Percentiles rank a stretch among this genome's conserved stretches.
These are phyloP conservation scores for Candida odintsovae DNA, from an alignment of 805 yeast species.

Conservation along the genomic window DNA sequence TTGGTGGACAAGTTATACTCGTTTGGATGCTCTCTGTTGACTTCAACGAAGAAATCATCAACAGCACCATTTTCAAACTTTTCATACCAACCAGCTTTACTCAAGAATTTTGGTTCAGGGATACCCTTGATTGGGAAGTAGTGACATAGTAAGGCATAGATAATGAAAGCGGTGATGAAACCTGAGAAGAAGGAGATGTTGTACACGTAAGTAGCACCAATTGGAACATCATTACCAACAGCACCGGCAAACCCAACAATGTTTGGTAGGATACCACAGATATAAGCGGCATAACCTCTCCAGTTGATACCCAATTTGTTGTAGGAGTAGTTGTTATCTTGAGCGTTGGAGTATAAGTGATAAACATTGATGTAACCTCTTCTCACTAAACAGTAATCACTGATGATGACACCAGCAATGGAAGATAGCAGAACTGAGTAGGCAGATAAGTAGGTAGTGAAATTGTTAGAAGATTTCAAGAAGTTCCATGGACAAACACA, in stretches of 20 bases:
- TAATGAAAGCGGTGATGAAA: slow-evolving; percentile 48
- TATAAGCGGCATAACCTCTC: slow-evolving; percentile 78
- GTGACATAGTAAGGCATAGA: slow-evolving; percentile 48
- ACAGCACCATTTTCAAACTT: slow-evolving; percentile 7
- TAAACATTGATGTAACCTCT: slow-evolving; percentile 61
- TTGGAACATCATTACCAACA: slow-evolving; percentile 69
- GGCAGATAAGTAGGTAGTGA: slow-evolving; percentile 76
- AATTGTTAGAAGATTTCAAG: slow-evolving; percentile 59
- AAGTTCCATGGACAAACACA: slow-evolving; percentile 83
- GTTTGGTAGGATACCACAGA: slow-evolving; percentile 77
- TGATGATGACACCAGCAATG: slow-evolving; percentile 69
- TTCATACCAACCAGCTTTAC: slow-evolving; percentile 46
- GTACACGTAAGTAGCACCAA: slow-evolving; percentile 72
- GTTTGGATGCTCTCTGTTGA: slow-evolving; percentile 17
- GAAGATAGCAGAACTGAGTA: slow-evolving; percentile 79
- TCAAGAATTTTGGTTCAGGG: slow-evolving; percentile 34
- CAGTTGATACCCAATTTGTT: slow-evolving; percentile 64
- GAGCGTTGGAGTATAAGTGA: slow-evolving; percentile 52
- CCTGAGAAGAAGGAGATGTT: slow-evolving; percentile 75
- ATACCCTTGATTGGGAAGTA: slow-evolving; percentile 48
- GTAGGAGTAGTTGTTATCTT: slow-evolving; percentile 49
- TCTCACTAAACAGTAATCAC: slow-evolving; percentile 68
- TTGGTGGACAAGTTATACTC: slow-evolving; percentile 6
- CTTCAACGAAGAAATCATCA: slow-evolving; percentile 12
- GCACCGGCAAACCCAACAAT: slow-evolving; percentile 87